Evolutionary conservation across 805 yeast species (phyloP).

Genomic region (Brettanomyces naardenensis): DNA sequence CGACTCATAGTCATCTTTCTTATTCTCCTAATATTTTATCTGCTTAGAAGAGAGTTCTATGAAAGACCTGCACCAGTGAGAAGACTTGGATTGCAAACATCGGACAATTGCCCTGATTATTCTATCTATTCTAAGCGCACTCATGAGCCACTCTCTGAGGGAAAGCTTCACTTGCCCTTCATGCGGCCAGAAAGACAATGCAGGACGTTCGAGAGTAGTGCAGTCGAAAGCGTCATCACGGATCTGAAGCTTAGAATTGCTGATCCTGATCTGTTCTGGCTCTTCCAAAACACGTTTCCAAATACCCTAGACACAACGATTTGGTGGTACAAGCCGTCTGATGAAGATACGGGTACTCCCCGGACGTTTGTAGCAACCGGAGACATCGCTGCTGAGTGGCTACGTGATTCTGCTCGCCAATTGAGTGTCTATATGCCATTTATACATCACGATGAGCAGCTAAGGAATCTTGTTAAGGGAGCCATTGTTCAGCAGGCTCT

Average conservation of each 20-base stretch:
- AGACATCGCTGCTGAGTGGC: conserved; percentile 91
- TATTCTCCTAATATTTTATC: no score
- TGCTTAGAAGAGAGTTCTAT: no score
- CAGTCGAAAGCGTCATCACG: conserved; percentile 52
- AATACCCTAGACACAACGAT: conserved; percentile 86
- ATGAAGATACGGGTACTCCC: conserved; percentile 24
- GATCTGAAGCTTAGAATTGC: conserved; percentile 42
- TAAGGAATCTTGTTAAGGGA: conserved; percentile 55
- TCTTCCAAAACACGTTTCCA: conserved; percentile 78
- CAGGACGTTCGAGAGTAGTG: conserved; percentile 59
- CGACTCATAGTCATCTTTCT: no score
- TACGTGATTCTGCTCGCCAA: conserved; percentile 81
- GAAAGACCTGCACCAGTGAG: no score
- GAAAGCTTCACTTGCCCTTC: conserved; percentile 50
- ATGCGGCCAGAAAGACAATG: conserved; percentile 72
- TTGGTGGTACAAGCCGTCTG: conserved; percentile 47
- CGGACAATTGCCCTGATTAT: conserved; percentile 50
- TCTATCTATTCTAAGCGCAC: conserved; percentile 44
- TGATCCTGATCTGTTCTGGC: conserved; percentile 61
- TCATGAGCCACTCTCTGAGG: conserved; percentile 54
- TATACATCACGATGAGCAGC: conserved; percentile 38
- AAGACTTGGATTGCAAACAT: neutral
- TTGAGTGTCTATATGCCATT: conserved; percentile 66
- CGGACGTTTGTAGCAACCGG: conserved; percentile 82
- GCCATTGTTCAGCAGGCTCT: conserved; percentile 76